Evolutionary conservation across 805 yeast species (phyloP).

Genomic region (Isabelozyma pseudorhagii): DNA sequence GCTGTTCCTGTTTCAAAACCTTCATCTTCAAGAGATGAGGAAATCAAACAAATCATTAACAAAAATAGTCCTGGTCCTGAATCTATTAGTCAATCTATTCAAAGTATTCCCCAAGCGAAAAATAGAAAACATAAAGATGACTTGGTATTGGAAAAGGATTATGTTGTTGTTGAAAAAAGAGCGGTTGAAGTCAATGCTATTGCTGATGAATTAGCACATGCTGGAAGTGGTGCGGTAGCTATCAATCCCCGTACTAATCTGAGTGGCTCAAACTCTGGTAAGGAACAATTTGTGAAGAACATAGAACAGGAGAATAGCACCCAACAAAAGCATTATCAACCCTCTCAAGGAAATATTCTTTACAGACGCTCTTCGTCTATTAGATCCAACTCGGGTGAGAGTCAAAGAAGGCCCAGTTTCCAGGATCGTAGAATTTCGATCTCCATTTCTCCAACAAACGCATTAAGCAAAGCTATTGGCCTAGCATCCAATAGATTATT

Average conservation of each 20-base stretch:
- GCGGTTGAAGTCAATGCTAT: constrained; percentile 93
- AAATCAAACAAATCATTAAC: constrained; percentile 42
- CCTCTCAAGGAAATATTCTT: constrained; percentile 9
- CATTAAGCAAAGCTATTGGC: constrained; percentile 82
- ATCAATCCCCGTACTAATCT: constrained; percentile 33
- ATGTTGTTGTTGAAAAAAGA: constrained; percentile 91
- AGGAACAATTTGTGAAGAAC: constrained; percentile 6
- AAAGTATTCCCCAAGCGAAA: constrained; percentile 1
- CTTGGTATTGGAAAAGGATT: constrained; percentile 69
- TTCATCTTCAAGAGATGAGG: constrained; percentile 31
- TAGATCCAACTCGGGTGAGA: constrained; percentile 46
- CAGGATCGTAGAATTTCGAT: constrained; percentile 64
- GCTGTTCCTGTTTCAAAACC: background rate
- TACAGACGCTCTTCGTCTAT: constrained; percentile 26
- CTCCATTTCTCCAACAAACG: constrained; percentile 78
- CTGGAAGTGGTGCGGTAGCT: constrained; percentile 52
- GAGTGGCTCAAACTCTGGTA: constrained; percentile 17
- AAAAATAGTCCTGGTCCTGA: constrained; percentile 45
- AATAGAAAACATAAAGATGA: constrained; percentile 34
- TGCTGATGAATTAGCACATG: constrained; percentile 84
- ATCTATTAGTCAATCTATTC: constrained; percentile 18
- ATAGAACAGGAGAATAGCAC: constrained; percentile 4
- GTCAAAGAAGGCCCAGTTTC: constrained; percentile 59
- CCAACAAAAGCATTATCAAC: constrained; percentile 1
- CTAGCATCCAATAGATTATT: constrained; percentile 85